Base-by-base conservation (phyloP, 2,329 filamentous ascomycete species). In the Botrytis squamosa region DNA sequence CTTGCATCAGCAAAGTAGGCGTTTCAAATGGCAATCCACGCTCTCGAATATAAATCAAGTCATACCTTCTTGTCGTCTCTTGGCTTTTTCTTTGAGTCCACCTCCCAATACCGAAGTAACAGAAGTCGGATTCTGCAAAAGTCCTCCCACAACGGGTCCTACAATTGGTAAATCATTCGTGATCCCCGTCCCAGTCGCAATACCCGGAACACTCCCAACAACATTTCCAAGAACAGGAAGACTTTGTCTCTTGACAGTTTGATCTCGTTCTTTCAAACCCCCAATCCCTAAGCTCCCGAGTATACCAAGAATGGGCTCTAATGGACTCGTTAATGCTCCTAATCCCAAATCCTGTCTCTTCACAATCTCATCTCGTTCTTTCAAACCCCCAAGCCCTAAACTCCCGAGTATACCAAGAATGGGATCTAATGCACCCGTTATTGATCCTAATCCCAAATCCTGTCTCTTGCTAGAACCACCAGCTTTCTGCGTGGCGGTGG, bases 21-120 rank as follows among this genome's bases (percentile, higher is more conserved):
- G 3, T 3, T 3, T 7, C 7, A 12, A 20, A 9, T 44, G 12
- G 38, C 2, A 4, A 44, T 20, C 1, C 9, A 5, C 1, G 4
- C 16, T 20, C 16, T 20, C 38, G 18, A 22, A 9, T 20, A 20
- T 9, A 22, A 44, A 29, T 64, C n/a, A 64, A n/a, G 2, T 12
- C 38, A 64, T 44, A 64, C 38, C 40, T 33, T 46, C 62, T 46
- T 65, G 40, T 33, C 40, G 62, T 46, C 62, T 65, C 40, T 46
- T 65, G 1, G 62, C 40, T 46, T 29, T 65, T n/a, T 65, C 40
- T 7, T 65, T 46, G 8, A 65, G n/a, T 2, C n/a, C 57, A 22
- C 33, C n/a, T 18, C 40, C 62, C 9, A 64, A 46, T 20, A 64
- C 9, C 22, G 60, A 42, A 20, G 60, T 44, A n/a, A 40, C 25